A percentile compares a stretch with the other conserved stretches of the same genome.
These are phyloP conservation scores for Pseudopithomyces chartarum DNA, from an alignment of 2,329 filamentous ascomycete genomes.

Conservation along the genomic window DNA sequence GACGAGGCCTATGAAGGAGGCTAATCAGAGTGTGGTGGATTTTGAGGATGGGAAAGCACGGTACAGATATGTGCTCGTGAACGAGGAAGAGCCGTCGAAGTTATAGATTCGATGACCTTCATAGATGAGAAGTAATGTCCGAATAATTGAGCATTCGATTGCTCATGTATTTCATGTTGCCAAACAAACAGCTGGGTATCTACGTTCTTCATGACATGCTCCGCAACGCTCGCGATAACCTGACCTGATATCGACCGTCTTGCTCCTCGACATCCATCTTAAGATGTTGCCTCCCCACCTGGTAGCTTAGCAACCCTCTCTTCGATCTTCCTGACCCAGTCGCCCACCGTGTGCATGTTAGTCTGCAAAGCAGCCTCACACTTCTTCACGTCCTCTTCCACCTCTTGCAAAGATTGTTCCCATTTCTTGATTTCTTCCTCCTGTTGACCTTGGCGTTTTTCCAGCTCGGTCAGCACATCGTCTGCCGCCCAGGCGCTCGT, in stretches of 20 bases:
- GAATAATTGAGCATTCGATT: neutral
- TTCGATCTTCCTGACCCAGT: conserved; percentile 88
- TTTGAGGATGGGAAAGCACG: neutral
- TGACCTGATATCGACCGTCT: neutral
- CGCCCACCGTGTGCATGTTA: conserved; percentile 84
- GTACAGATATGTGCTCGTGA: neutral
- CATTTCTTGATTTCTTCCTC: conserved; percentile 82
- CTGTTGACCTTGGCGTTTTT: conserved; percentile 81
- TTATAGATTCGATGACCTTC: no score
- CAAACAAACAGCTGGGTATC: conserved; percentile 4
- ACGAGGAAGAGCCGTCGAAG: no score
- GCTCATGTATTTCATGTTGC: neutral
- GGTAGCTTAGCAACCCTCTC: conserved; percentile 64
- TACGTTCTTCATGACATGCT: neutral
- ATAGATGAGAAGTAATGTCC: no score
- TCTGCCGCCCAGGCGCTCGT: conserved; percentile 82
- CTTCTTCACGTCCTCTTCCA: conserved; percentile 75
- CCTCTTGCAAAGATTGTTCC: conserved; percentile 77
- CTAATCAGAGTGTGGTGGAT: neutral
- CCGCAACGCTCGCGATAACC: neutral
- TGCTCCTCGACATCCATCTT: neutral
- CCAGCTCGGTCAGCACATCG: conserved; percentile 76
- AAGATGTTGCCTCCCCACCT: conserved; percentile 10
- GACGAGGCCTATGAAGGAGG: conserved; percentile 57
- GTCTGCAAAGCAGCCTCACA: conserved; percentile 72